Base-by-base conservation (phyloP, 768 basidiomycete genomes). In the Krasilnikovozyma curviuscula region DNA sequence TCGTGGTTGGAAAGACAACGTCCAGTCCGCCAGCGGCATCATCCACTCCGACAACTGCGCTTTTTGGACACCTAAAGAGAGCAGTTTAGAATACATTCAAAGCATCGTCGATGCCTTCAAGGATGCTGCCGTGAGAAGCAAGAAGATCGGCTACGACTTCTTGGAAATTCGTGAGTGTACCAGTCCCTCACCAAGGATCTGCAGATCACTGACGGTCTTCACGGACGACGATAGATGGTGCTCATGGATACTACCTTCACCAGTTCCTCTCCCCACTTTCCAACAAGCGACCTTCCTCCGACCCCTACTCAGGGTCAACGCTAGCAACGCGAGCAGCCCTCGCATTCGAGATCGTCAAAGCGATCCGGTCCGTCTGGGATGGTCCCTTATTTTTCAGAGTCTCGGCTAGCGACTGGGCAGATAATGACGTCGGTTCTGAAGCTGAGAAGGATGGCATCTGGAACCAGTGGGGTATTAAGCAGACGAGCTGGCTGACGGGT, bases 401-500 rank as follows among this genome's bases (percentile, higher is more conserved):
- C 40, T 76, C 74, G 45, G 79, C 76, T 10, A 67, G 69, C 10
- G 79, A 83, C 52, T 81, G 77, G 76, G 73, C 73, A 8, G 65
- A 68, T 4, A n/a, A n/a, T n/a, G n/a, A n/a, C n/a, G n/a, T n/a
- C n/a, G 62, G 72, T 2, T 73, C 75, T 0, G 79, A 74, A 64
- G 72, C 66, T 64, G 70, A 71, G 10, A 67, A 59, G 7, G 60
- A 73, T 18, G 76, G 73, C 13, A 62, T 65, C 46, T 82, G 73
- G 73, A 69, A 68, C 49, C 70, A 74, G 44, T 82, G 82, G 80
- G 83, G 82, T 10, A 67, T 83, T 44, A 77, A 83, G 58, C 83
- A 86, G 63, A 80, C 73, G 59, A 76, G 68, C 28, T 57, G 76
- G 29, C 69, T 77, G 27, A 69, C 69, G 2, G 69, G 70, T 13